Evolutionary conservation across 148 eudicot genomes (phyloP), one percentile per base, ranked within the genome.

Genomic region (Pouteria glomerata): DNA sequence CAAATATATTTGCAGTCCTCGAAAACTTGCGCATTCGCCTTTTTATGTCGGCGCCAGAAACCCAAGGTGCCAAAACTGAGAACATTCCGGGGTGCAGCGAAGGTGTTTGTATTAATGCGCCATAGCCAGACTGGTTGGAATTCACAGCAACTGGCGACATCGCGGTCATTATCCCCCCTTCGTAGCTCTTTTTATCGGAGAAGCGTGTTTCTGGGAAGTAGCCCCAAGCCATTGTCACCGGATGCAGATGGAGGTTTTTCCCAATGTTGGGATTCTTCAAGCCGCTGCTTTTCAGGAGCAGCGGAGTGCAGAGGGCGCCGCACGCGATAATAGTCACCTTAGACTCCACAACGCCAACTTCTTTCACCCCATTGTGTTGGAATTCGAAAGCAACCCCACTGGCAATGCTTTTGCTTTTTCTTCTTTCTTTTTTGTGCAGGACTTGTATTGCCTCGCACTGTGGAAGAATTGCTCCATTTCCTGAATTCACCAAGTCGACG

Each of bases 211-310:
- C 85, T 0, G 97, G 93, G 41, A 91, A 87, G 52, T 87, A 75
- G 0, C 97, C 97, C 97, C 97, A 91, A 0, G 80, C 94, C 87
- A 91, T 79, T 24, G 79, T 73, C 39, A 86, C 94, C 0, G 97
- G 97, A 61, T 91, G 97, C 41, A 91, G 72, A 55, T 87, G 97
- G 21, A 91, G 66, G 44, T 91, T 79, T 53, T 70, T 79, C 1
- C 97, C 97, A 0, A 91, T 89, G 30, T 82, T 87, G 0, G 73
- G 77, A 60, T 91, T 91, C 73, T 76, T 88, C 35, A 91, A 73
- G 3, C 91, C 90, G 34, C 94, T 89, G 24, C 26, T 79, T 66
- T 56, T 89, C 4, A 91, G 69, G 59, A 91, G 63, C 5, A 75
- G 52, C 4, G 97, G 97, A 0, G 97, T 91, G 16, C 78, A 35